These are phyloP conservation scores for Aquilaria yunnanensis DNA, from an alignment of 345 rosid species.

Conservation along the genomic window DNA sequence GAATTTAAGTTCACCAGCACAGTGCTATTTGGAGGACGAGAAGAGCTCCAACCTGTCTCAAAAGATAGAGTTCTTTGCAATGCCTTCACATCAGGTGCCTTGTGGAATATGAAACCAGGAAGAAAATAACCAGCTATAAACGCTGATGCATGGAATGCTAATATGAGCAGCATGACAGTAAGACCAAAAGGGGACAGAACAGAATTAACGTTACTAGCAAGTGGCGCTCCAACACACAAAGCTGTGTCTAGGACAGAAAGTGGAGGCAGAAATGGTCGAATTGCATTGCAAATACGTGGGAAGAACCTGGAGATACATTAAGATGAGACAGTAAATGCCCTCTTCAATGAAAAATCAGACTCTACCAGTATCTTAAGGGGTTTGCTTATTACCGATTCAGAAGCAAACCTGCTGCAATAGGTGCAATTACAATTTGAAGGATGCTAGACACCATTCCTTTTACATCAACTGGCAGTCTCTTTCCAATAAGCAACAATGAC, in stretches of 20 bases:
- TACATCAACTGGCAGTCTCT: conserved; percentile 86
- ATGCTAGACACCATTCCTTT: conserved; percentile 91
- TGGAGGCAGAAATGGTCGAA: conserved; percentile 65
- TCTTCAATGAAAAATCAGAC: conserved; percentile 5
- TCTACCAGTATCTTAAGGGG: background rate
- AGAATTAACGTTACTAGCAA: conserved; percentile 69
- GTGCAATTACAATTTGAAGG: conserved; percentile 76
- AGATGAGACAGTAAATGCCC: conserved; percentile 7
- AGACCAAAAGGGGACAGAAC: conserved; percentile 75
- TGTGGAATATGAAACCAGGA: conserved; percentile 47
- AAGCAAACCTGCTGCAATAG: conserved; percentile 79
- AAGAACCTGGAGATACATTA: conserved; percentile 48
- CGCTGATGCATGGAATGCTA: conserved; percentile 67
- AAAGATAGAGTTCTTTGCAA: conserved; percentile 83
- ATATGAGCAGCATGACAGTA: conserved; percentile 37
- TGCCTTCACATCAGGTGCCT: conserved; percentile 51
- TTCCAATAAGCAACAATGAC: conserved; percentile 82
- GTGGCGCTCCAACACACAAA: conserved; percentile 87
- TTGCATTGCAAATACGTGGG: conserved; percentile 54
- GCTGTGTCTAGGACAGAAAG: conserved; percentile 83
- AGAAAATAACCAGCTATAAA: conserved; percentile 65
- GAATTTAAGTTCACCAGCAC: background rate
- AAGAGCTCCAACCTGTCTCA: conserved; percentile 58
- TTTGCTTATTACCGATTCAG: conserved; percentile 51
- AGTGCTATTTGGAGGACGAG: background rate